These are phyloP conservation scores for Rhizophagus clarus DNA, from an alignment of 192 early-diverging fungal species.

Conservation along the genomic window DNA sequence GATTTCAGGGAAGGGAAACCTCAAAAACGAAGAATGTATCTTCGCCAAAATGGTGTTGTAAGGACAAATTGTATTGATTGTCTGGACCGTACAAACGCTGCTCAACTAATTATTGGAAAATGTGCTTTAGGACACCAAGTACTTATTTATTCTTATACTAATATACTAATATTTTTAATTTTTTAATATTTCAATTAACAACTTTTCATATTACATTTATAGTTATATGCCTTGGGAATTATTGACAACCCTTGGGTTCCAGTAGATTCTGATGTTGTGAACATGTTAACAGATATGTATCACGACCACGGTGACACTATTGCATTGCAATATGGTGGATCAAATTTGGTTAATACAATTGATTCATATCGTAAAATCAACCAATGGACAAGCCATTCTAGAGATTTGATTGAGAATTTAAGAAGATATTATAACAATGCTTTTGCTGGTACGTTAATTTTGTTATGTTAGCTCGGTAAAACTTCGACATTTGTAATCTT, in stretches of 20 bases:
- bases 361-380: conserved; percentile 95
- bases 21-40: conserved; percentile 35
- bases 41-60: conserved; percentile 81
- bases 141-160: not conserved
- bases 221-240: conserved; percentile 87
- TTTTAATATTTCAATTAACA: not conserved
- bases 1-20: conserved; percentile 14
- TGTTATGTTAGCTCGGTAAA: not conserved
- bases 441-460: conserved; percentile 67
- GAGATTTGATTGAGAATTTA: conserved; percentile 96
- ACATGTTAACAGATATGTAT: conserved; percentile 96
- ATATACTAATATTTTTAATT: not conserved
- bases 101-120: conserved; percentile 95
- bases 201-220: not conserved
- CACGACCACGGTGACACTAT: conserved; percentile 98
- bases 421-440: conserved; percentile 92
- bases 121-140: conserved; percentile 87
- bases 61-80: conserved; percentile 99
- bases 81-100: conserved; percentile 96
- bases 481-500: too few relatives aligned
- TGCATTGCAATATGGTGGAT: conserved; percentile 93
- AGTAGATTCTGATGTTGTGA: conserved; percentile 92
- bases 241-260: conserved; percentile 75
- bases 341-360: conserved; percentile 97
- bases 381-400: conserved; percentile 90